Percentiles rank a stretch among this genome's conserved stretches.
phyloP scores from a whole-genome alignment of 495 filamentous ascomycete genomes.

The Podospora appendiculata region DNA sequence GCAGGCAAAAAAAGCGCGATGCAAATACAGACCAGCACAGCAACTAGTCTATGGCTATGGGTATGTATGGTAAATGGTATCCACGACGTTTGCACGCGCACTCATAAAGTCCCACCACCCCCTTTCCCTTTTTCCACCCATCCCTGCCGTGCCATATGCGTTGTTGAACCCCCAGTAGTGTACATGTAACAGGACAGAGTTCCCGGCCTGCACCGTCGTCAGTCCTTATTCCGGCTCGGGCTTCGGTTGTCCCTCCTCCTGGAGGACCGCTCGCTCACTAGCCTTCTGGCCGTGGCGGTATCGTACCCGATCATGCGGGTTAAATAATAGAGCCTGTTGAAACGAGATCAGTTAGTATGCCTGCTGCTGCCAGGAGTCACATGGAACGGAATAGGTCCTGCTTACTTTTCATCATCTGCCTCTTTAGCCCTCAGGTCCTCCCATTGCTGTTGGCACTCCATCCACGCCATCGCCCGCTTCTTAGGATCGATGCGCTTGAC shows the following conservation, averaged over 20 bases:
- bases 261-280: slow-evolving; percentile 27
- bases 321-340: slow-evolving; percentile 33
- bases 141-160: too few species aligned
- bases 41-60: too few species aligned
- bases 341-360: slow-evolving; percentile 9
- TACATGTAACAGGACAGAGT: too few species aligned
- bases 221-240: slow-evolving; percentile 19
- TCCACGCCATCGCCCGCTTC: slow-evolving; percentile 58
- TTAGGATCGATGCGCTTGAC: slow-evolving; percentile 70
- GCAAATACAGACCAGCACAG: too few species aligned
- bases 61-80: too few species aligned
- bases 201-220: too few species aligned
- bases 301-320: slow-evolving; percentile 40
- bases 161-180: too few species aligned
- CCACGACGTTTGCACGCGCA: too few species aligned
- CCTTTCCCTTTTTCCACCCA: too few species aligned
- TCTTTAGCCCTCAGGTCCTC: slow-evolving; percentile 59
- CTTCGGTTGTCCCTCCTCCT: slow-evolving; percentile 22
- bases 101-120: too few species aligned
- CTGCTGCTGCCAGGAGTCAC: neutral
- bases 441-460: slow-evolving; percentile 63
- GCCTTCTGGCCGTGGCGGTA: slow-evolving; percentile 24
- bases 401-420: slow-evolving; percentile 48
- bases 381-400: neutral
- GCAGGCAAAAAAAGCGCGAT: too few species aligned